phyloP scores from a whole-genome alignment of 2,329 filamentous ascomycete species.

The Pseudogymnoascus sp. region DNA sequence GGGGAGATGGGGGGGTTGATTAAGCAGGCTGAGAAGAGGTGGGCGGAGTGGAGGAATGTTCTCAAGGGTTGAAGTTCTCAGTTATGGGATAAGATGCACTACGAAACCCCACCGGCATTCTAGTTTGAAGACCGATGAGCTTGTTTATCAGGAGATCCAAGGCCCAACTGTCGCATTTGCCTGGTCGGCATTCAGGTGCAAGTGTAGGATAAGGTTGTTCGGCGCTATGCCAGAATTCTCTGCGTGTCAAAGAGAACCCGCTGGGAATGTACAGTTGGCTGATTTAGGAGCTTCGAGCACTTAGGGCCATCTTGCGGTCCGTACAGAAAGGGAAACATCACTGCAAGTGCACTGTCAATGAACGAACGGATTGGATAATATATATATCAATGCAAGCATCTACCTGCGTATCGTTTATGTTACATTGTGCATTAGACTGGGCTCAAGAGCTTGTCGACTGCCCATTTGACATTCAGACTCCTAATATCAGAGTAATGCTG shows the following conservation, averaged over 20 bases:
- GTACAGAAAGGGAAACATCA: not conserved
- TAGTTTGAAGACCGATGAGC: not conserved
- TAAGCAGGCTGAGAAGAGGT: conserved; percentile 52
- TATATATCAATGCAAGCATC: conserved; percentile 5
- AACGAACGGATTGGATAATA: not conserved
- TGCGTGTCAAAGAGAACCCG: not conserved
- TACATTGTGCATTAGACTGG: conserved; percentile 1
- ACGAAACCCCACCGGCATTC: not conserved
- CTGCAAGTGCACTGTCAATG: not conserved
- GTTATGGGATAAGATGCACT: not conserved
- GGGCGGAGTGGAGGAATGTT: conserved; percentile 41
- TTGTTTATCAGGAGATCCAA: not conserved
- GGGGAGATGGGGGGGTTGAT: conserved; percentile 54
- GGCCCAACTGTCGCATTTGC: not conserved
- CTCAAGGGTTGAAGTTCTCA: conserved; percentile 3
- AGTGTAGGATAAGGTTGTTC: not conserved
- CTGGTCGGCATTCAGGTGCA: not conserved
- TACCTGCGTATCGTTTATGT: not conserved
- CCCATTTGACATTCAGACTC: conserved; percentile 63
- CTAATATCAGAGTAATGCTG: conserved; percentile 62
- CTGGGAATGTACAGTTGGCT: not conserved
- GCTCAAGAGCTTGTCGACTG: conserved; percentile 54
- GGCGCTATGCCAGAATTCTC: not conserved
- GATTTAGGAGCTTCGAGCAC: not conserved
- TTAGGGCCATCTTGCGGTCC: not conserved